A percentile compares a stretch with the other conserved stretches of the same genome.
Conservation (phyloP, 179 eudicot genomes). For the Actinidia chinensis region DNA sequence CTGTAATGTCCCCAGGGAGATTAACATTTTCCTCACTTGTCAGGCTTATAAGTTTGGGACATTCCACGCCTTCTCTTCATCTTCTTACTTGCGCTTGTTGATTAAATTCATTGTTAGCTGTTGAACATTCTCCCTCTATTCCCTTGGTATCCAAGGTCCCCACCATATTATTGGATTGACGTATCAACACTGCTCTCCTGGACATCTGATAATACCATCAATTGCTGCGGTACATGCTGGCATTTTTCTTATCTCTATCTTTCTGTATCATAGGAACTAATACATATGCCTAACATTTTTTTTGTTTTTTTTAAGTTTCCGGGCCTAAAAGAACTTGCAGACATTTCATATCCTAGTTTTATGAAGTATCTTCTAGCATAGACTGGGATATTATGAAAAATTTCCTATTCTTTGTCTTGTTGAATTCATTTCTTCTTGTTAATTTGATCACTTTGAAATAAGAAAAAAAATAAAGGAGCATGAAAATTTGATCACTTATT, state of each 20-base stretch:
- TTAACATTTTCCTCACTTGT: background rate
- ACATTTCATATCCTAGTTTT: background rate
- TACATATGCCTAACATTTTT: background rate
- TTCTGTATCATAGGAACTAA: background rate
- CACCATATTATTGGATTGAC: conserved; percentile 82
- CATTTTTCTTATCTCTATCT: background rate
- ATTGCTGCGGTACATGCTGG: conserved; percentile 66
- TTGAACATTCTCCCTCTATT: conserved; percentile 53
- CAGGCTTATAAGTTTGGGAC: background rate
- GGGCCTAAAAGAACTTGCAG: background rate
- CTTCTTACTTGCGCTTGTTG: conserved; percentile 50
- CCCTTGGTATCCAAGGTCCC: conserved; percentile 71
- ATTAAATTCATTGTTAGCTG: conserved; percentile 58
- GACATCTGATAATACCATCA: conserved; percentile 89
- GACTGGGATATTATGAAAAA: too few species aligned
- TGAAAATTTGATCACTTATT: background rate
- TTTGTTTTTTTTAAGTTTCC: too few species aligned
- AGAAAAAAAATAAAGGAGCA: background rate
- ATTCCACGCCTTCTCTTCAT: background rate
- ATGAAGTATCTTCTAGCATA: too few species aligned
- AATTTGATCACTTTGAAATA: too few species aligned
- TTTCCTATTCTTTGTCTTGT: too few species aligned
- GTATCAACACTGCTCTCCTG: conserved; percentile 90
- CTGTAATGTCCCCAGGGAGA: background rate
- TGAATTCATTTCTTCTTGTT: too few species aligned